phyloP scores from a whole-genome alignment of 192 early-diverging fungal genomes.

The Backusella circina region DNA sequence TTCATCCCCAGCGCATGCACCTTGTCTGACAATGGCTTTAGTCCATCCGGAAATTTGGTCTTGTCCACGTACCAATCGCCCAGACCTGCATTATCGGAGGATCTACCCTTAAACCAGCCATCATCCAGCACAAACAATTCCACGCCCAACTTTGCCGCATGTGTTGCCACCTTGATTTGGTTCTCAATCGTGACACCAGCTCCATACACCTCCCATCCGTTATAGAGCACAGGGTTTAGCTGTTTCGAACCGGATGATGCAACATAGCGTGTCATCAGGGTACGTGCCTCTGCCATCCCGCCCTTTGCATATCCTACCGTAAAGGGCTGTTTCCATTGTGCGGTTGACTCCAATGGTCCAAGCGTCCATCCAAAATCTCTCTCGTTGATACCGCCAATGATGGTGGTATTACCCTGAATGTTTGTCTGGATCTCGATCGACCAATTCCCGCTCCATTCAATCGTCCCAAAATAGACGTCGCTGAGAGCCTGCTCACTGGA shows the following conservation, averaged over 20 bases:
- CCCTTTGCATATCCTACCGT: background rate
- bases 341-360: conserved; percentile 2
- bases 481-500: background rate
- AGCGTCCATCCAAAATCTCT: conserved; percentile 16
- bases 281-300: conserved; percentile 14
- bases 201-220: conserved; percentile 20
- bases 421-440: background rate
- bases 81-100: conserved; percentile 10
- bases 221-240: conserved; percentile 18
- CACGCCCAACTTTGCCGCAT: conserved; percentile 6
- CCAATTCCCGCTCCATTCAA: conserved; percentile 25
- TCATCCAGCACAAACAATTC: conserved; percentile 27
- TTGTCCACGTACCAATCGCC: conserved; percentile 23
- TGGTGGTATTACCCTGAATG: background rate
- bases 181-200: background rate
- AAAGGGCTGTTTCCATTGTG: conserved; percentile 4
- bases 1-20: conserved; percentile 18
- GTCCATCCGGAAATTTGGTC: conserved; percentile 19
- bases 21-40: conserved; percentile 16
- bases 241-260: background rate
- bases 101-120: conserved; percentile 23
- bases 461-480: conserved; percentile 24
- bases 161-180: background rate
- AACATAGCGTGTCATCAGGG: background rate
- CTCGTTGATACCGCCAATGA: conserved; percentile 11